phyloP scores from a whole-genome alignment of 768 basidiomycete genomes.

The Russula sp. region DNA sequence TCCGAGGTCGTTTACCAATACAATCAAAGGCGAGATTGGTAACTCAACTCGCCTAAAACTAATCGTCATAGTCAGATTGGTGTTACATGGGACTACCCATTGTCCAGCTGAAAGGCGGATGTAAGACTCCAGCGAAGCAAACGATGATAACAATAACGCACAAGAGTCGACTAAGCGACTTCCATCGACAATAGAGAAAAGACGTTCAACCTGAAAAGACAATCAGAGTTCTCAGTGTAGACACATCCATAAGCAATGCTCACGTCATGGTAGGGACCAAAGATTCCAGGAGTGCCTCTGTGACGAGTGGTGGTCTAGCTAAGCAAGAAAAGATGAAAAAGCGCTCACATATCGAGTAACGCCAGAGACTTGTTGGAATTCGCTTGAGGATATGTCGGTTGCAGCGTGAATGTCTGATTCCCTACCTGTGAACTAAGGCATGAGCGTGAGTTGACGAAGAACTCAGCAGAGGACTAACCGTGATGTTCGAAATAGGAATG shows the following conservation, averaged over 20 bases:
- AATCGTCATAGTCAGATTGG: conserved; percentile 49
- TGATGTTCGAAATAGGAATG: conserved; percentile 48
- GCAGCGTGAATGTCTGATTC: conserved; percentile 35
- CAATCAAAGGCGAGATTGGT: neutral
- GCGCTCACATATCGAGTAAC: conserved; percentile 62
- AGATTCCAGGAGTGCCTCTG: conserved; percentile 65
- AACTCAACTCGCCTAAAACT: conserved; percentile 54
- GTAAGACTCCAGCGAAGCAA: neutral
- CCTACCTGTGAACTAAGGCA: neutral
- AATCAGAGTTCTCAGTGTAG: neutral
- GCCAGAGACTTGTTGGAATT: conserved; percentile 54
- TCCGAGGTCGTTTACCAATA: neutral
- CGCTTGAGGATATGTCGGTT: conserved; percentile 56
- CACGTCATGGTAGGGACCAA: conserved; percentile 74
- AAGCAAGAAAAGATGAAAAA: conserved; percentile 1
- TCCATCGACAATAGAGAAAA: conserved; percentile 52
- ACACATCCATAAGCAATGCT: conserved; percentile 20
- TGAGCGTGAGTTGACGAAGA: neutral
- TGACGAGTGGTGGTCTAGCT: neutral
- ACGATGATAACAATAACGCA: conserved; percentile 26
- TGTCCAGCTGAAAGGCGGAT: conserved; percentile 40
- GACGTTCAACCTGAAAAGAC: conserved; percentile 49
- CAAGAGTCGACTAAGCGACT: conserved; percentile 63
- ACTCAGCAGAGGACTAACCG: conserved; percentile 34
- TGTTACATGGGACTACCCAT: conserved; percentile 72